Conservation (phyloP, 768 basidiomycete species). For the Guyanaporus albipodus region DNA sequence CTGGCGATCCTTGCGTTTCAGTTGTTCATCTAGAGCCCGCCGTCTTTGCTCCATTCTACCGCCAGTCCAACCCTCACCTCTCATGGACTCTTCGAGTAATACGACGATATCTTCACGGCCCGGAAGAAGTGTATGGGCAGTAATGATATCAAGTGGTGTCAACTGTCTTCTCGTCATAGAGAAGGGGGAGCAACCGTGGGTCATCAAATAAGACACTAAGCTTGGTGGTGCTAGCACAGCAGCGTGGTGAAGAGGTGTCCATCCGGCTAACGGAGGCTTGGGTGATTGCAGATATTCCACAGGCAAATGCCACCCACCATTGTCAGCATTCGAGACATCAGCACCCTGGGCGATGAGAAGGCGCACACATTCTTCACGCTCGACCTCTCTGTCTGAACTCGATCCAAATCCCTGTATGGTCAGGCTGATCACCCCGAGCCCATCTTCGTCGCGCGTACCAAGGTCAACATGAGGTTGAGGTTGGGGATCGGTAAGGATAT, state of each 20-base stretch:
- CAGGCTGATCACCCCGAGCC: constrained; percentile 72
- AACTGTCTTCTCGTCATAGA: constrained; percentile 72
- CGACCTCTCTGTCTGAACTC: constrained; percentile 78
- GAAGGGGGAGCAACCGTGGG: constrained; percentile 84
- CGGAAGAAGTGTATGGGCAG: constrained; percentile 74
- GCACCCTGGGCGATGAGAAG: constrained; percentile 77
- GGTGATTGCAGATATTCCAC: constrained; percentile 1
- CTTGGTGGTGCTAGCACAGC: constrained; percentile 86
- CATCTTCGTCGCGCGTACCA: constrained; percentile 76
- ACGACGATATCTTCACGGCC: constrained; percentile 83
- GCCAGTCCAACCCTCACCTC: constrained; percentile 76
- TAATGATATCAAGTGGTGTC: constrained; percentile 86
- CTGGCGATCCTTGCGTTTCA: constrained; percentile 50
- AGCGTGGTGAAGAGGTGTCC: constrained; percentile 94
- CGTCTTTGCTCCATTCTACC: constrained; percentile 71
- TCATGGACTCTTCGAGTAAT: constrained; percentile 88
- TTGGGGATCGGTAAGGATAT: constrained; percentile 64
- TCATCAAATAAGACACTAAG: constrained; percentile 87
- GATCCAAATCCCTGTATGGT: constrained; percentile 79
- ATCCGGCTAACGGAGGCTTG: constrained; percentile 59
- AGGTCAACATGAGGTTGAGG: constrained; percentile 68
- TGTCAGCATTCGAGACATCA: constrained; percentile 55
- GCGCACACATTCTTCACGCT: constrained; percentile 87
- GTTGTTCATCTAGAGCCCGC: constrained; percentile 52
- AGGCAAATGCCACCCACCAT: constrained; percentile 42